Evolutionary conservation across 2,329 filamentous ascomycete species (phyloP).

Genomic region (Aspergillus fumigatiaffinis): DNA sequence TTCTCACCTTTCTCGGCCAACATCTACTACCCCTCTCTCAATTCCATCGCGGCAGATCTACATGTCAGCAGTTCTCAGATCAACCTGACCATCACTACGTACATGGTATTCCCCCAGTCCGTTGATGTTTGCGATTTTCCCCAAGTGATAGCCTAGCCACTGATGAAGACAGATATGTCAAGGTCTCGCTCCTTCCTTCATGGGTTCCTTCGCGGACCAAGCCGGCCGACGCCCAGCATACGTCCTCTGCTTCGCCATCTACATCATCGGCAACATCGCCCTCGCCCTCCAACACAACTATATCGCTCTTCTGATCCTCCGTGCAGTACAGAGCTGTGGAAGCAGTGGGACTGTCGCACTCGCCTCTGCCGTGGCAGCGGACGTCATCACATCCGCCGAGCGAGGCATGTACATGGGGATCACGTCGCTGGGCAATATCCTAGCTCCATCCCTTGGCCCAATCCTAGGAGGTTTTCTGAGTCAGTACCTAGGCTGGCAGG

Average conservation of each 20-base stretch:
- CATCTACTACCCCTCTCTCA: conserved; percentile 44
- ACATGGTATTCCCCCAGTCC: conserved; percentile 23
- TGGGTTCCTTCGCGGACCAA: conserved; percentile 46
- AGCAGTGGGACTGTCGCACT: conserved; percentile 41
- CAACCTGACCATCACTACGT: conserved; percentile 29
- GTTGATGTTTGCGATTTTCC: background rate
- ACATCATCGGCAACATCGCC: conserved; percentile 40
- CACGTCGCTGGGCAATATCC: conserved; percentile 26
- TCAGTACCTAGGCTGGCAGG: conserved; percentile 48
- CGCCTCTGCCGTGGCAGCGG: conserved; percentile 38
- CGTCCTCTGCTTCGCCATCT: conserved; percentile 43
- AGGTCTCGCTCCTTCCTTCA: conserved; percentile 48
- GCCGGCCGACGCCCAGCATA: conserved; percentile 48
- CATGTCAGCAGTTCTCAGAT: conserved; percentile 21
- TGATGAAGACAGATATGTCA: conserved; percentile 41
- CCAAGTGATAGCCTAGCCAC: background rate
- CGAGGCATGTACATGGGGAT: conserved; percentile 42
- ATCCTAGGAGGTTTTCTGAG: conserved; percentile 49
- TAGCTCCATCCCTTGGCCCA: conserved; percentile 48
- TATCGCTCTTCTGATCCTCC: conserved; percentile 33
- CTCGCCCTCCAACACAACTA: conserved; percentile 39
- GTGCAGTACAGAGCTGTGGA: conserved; percentile 43
- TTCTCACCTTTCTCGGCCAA: conserved; percentile 43
- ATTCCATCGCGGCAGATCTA: conserved; percentile 29
- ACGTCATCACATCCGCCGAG: conserved; percentile 39